A percentile compares a stretch with the other conserved stretches of the same genome.
Evolutionary conservation across 345 rosid genomes (phyloP).

Genomic region (Citrus glauca): DNA sequence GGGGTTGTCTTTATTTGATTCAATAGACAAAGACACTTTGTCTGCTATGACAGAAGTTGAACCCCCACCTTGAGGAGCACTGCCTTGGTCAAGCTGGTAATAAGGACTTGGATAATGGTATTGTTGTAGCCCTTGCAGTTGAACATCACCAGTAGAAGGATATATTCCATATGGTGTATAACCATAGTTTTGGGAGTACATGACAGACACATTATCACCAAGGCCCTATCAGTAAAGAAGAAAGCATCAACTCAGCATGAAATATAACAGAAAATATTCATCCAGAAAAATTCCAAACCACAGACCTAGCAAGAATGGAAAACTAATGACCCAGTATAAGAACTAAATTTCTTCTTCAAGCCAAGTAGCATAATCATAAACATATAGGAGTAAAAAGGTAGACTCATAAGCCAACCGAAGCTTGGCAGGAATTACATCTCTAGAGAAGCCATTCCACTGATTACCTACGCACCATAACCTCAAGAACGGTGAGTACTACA

Average conservation of each 20-base stretch:
- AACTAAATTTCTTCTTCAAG: not conserved
- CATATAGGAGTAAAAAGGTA: not conserved
- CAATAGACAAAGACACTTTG: conserved; percentile 28
- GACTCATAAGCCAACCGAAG: conserved; percentile 12
- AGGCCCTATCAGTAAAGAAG: conserved; percentile 29
- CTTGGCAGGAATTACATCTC: not conserved
- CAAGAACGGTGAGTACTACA: not conserved
- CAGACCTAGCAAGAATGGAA: not conserved
- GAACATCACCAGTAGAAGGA: conserved; percentile 36
- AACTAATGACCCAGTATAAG: not conserved
- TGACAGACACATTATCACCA: conserved; percentile 37
- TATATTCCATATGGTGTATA: conserved; percentile 45
- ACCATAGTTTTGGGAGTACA: conserved; percentile 40
- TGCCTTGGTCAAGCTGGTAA: conserved; percentile 23
- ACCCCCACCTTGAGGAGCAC: conserved; percentile 23
- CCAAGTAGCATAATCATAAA: not conserved
- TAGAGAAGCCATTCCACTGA: not conserved
- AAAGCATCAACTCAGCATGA: conserved; percentile 7
- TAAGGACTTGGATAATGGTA: conserved; percentile 53
- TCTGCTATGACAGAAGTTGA: conserved; percentile 22
- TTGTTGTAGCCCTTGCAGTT: conserved; percentile 36
- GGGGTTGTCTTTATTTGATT: conserved; percentile 26
- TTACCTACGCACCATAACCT: not conserved
- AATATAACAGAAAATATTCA: not conserved
- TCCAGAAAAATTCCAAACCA: not conserved